Base-by-base conservation (phyloP, 2,329 filamentous ascomycete species). In the Fulvia fulva region DNA sequence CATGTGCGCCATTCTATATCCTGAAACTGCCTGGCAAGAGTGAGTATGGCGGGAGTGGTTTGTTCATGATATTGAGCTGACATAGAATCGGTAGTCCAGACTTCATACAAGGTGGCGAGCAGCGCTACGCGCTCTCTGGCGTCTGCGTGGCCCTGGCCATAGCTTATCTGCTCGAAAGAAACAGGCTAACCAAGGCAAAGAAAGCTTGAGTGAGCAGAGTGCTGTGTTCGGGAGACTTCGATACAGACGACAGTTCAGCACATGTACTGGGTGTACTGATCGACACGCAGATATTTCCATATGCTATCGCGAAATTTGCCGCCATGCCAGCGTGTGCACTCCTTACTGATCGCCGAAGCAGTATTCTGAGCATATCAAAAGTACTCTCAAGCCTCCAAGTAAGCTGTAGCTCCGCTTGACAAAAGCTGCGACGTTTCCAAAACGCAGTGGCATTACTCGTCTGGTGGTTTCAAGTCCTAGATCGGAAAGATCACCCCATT, bases 1-100 rank as follows among this genome's bases (percentile, higher is more conserved):
- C 8, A 25, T 80, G 47, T 75, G 69, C 54, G 79, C 74, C 1
- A 74, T 78, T 19, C 61, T 79, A 34, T 82, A 81, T 63, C 80
- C 79, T 0, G 78, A 76, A 0, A 74, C 73, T 11, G 60, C 67
- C 32, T 76, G 72, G 56, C 67, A 72, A 19, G 79, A 81, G 61
- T 63, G 41, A 21, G 61, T 49, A n/a, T 16, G n/a, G 8, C 11
- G n/a, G 16, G 5, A 32, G 28, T 32, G 28, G n/a, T 3, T 23
- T 11, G 28, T 32, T 16, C 6, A 30, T 50, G 30, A 16, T 37
- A 16, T 11, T 16, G 32, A 11, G 16, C 8, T 44, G 43, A 51
- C 58, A 26, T 32, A 12, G 28, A 56, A 32, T 6, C 14, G 21
- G n/a, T 22, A 62, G 57, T 71, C 78, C 77, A 3, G 76, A 81